Evolutionary conservation across 2,329 filamentous ascomycete species (phyloP).

Genomic region (Fusarium graminum): DNA sequence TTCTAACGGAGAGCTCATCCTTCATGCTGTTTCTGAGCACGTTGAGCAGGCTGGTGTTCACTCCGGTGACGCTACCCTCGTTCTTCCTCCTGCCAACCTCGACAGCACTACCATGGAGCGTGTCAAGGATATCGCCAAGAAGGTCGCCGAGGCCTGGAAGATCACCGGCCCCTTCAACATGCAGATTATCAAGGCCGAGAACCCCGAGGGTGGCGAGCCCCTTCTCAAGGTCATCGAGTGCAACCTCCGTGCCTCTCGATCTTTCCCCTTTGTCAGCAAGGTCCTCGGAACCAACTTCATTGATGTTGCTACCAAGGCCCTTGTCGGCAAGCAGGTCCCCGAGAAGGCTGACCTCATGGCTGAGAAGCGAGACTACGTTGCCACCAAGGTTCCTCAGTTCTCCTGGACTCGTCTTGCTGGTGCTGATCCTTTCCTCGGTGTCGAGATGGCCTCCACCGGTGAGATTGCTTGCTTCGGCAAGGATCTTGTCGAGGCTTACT

Average conservation of each 20-base stretch:
- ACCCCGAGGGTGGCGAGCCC: slow-evolving; percentile 79
- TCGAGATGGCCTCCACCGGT: slow-evolving; percentile 97
- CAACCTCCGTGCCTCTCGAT: slow-evolving; percentile 96
- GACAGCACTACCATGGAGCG: slow-evolving; percentile 83
- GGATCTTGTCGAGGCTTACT: slow-evolving; percentile 96
- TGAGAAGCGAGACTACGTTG: slow-evolving; percentile 88
- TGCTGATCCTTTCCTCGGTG: slow-evolving; percentile 96
- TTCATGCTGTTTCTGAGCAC: slow-evolving; percentile 96
- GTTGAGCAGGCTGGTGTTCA: slow-evolving; percentile 97
- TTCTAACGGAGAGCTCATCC: slow-evolving; percentile 83
- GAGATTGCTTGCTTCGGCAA: slow-evolving; percentile 99
- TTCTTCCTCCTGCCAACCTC: slow-evolving; percentile 87
- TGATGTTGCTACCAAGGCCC: slow-evolving; percentile 91
- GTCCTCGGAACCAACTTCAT: slow-evolving; percentile 97
- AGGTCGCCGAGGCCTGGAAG: slow-evolving; percentile 96
- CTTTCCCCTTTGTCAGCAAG: slow-evolving; percentile 98
- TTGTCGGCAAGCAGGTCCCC: slow-evolving; percentile 87
- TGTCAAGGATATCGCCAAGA: slow-evolving; percentile 94
- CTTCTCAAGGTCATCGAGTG: slow-evolving; percentile 97
- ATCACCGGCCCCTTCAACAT: slow-evolving; percentile 99
- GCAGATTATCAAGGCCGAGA: slow-evolving; percentile 96
- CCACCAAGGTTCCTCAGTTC: slow-evolving; percentile 98
- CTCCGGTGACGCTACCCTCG: slow-evolving; percentile 95
- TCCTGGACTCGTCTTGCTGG: slow-evolving; percentile 98
- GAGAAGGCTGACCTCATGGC: slow-evolving; percentile 90